A percentile compares a stretch with the other conserved stretches of the same genome.
Conservation (phyloP, 2,329 filamentous ascomycete species). For the Camillea tinctor region DNA sequence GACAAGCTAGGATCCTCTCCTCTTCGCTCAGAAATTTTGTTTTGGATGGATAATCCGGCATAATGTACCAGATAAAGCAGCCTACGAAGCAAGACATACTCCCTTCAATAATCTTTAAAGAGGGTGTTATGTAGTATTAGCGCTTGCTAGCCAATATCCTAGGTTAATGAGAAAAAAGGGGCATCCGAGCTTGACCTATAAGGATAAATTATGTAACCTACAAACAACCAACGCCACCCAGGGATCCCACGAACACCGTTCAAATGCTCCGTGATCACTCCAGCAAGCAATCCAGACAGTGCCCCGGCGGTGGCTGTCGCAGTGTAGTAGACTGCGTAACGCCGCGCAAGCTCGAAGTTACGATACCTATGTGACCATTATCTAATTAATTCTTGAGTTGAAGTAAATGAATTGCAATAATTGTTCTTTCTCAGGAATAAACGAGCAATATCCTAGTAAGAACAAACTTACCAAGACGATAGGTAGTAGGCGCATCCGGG, state of each 20-base stretch:
- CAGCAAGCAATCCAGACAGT: constrained; percentile 20
- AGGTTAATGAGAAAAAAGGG: no score
- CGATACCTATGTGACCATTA: constrained; percentile 11
- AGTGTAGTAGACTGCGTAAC: constrained; percentile 22
- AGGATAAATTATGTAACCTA: constrained; percentile 6
- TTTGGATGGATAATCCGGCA: constrained; percentile 24
- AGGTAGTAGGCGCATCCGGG: constrained; percentile 27
- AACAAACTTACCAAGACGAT: constrained; percentile 11
- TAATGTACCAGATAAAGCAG: constrained; percentile 17
- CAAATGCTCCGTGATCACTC: constrained; percentile 23
- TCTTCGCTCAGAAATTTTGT: constrained; percentile 16
- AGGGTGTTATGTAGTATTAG: no score
- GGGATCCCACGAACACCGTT: constrained; percentile 20
- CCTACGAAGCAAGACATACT: constrained; percentile 8
- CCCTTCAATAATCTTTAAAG: constrained; percentile 17
- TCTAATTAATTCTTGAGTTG: no score
- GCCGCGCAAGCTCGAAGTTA: constrained; percentile 22
- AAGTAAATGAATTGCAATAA: no score
- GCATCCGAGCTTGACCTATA: not conserved
- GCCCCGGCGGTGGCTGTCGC: constrained; percentile 23
- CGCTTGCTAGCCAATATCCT: no score
- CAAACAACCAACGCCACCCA: constrained; percentile 31
- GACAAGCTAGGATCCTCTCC: constrained; percentile 22
- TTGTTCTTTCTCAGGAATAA: no score
- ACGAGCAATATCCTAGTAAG: no score